Conservation (phyloP, 495 filamentous ascomycete genomes). For the Podospora anserina region DNA sequence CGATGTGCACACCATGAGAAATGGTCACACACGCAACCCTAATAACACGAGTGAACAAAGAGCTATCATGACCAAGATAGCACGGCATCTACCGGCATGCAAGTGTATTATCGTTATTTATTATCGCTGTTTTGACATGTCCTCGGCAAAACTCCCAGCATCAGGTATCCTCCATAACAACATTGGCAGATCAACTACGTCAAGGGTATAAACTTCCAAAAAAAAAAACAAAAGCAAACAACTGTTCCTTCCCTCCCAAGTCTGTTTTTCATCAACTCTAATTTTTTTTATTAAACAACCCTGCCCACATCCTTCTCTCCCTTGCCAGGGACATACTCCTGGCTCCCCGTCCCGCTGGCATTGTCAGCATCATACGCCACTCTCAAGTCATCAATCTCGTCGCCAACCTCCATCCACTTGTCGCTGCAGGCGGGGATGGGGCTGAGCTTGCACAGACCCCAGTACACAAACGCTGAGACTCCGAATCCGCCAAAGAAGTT, state of each 20-base stretch:
- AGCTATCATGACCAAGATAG: neutral
- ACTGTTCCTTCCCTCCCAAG: neutral
- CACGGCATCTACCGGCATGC: neutral
- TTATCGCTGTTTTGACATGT: neutral
- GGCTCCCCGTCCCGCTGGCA: constrained; percentile 20
- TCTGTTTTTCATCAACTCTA: neutral
- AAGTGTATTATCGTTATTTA: neutral
- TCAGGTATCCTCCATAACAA: neutral
- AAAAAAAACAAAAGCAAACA: neutral
- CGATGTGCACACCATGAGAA: no score
- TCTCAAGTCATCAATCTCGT: constrained; percentile 54
- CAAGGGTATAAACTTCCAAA: neutral
- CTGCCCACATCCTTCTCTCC: constrained; percentile 12
- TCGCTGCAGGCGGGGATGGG: constrained; percentile 73
- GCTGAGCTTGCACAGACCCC: constrained; percentile 59
- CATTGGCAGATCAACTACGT: neutral
- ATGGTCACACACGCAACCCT: neutral
- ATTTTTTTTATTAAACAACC: neutral
- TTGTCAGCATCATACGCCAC: constrained; percentile 44
- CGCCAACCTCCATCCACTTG: constrained; percentile 77
- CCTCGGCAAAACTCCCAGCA: neutral
- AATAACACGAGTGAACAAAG: neutral
- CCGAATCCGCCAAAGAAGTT: constrained; percentile 88
- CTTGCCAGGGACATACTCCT: constrained; percentile 13
- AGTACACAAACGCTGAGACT: constrained; percentile 67